Conservation (phyloP, 2,329 filamentous ascomycete genomes). For the Chaetomium sp. region DNA sequence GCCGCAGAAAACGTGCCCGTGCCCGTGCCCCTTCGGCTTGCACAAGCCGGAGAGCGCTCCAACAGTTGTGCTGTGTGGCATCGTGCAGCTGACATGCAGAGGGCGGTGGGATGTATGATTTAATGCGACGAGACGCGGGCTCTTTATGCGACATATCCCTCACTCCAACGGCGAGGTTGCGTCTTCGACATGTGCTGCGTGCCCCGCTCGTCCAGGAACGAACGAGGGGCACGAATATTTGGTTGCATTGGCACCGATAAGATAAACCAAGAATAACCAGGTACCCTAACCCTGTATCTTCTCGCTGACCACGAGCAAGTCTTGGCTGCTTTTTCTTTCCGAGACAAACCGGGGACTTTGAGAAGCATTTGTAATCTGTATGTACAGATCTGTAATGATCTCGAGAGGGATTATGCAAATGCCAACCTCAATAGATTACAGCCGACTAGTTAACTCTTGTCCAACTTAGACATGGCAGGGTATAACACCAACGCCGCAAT, state of each 20-base stretch:
- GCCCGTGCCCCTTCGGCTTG: slow-evolving; percentile 18
- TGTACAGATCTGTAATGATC: background rate
- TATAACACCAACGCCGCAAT: slow-evolving; percentile 7
- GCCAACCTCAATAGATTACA: background rate
- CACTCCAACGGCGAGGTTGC: background rate
- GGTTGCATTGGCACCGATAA: slow-evolving; percentile 2
- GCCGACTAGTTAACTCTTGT: background rate
- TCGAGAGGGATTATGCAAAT: background rate
- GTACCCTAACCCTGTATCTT: slow-evolving; percentile 4
- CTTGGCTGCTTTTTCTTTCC: background rate
- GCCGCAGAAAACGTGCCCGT: slow-evolving; percentile 27
- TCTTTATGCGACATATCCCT: background rate
- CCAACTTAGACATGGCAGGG: background rate
- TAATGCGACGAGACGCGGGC: background rate
- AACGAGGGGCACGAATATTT: background rate
- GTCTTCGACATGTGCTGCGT: slow-evolving; percentile 5
- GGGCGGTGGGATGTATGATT: background rate
- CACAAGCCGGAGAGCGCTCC: background rate
- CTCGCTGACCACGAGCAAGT: background rate
- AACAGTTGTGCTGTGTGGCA: background rate
- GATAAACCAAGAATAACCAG: background rate
- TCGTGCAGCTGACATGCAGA: slow-evolving; percentile 2
- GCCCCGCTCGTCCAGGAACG: slow-evolving; percentile 7
- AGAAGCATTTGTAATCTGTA: background rate
- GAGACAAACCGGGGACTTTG: background rate